These are phyloP conservation scores for Fusarium bulbicola DNA, from an alignment of 2,329 filamentous ascomycete genomes.

Conservation along the genomic window DNA sequence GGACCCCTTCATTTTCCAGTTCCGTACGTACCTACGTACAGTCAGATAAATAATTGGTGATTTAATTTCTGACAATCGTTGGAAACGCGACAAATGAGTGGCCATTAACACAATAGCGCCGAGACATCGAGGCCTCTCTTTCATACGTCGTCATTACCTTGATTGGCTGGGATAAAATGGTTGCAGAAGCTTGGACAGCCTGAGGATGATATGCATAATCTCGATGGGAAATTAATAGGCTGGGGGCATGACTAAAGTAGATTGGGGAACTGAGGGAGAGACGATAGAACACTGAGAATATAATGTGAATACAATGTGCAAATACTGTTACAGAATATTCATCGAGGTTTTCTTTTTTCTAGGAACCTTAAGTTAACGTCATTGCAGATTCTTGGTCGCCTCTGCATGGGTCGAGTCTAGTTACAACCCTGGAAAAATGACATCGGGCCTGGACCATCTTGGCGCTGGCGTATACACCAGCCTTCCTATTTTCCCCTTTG, in stretches of 20 bases:
- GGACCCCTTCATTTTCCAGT: not conserved
- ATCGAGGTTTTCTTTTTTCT: not conserved
- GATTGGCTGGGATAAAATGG: not conserved
- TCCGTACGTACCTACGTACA: not conserved
- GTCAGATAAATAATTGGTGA: not conserved
- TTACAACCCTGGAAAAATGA: conserved; percentile 3
- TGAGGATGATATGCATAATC: not conserved
- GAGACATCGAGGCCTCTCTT: not conserved
- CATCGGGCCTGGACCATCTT: conserved; percentile 1
- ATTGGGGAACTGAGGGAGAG: not conserved
- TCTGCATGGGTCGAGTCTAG: not conserved
- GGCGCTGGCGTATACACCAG: conserved; percentile 16
- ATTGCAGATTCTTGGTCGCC: not conserved
- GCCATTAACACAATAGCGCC: not conserved
- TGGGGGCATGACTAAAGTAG: not conserved
- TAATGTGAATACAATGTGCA: not conserved
- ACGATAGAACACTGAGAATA: not conserved
- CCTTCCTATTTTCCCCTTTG: conserved; percentile 27
- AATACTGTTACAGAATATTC: not conserved
- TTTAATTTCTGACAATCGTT: not conserved
- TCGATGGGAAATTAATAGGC: not conserved
- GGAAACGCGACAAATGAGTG: not conserved
- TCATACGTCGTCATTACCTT: not conserved
- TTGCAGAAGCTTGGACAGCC: conserved; percentile 1
- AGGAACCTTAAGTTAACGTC: conserved; percentile 12